A percentile compares a stretch with the other conserved stretches of the same genome.
These are phyloP conservation scores for Aspergillus taichungensis DNA, from an alignment of 495 filamentous ascomycete species.

Conservation along the genomic window DNA sequence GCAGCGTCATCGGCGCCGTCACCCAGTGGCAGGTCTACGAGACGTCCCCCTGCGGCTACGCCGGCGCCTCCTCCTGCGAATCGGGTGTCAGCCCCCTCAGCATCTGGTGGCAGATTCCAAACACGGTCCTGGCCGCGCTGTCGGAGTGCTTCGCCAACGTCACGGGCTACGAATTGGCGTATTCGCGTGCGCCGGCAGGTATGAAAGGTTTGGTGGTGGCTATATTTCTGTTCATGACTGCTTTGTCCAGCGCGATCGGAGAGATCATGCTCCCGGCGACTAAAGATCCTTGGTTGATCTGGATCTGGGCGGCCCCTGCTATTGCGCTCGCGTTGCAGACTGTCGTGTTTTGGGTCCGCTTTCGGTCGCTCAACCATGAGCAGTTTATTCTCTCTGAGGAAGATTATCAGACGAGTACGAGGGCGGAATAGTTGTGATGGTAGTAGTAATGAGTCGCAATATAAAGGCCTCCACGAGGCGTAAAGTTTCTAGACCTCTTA, in stretches of 20 bases:
- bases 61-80: constrained; percentile 42
- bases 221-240: constrained; percentile 52
- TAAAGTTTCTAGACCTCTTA: too few relatives aligned
- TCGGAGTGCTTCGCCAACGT: constrained; percentile 63
- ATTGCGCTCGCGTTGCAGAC: constrained; percentile 40
- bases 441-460: too few relatives aligned
- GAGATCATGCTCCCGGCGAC: constrained; percentile 52
- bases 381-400: constrained; percentile 28
- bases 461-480: too few relatives aligned
- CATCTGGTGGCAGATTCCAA: constrained; percentile 45
- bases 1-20: constrained; percentile 50
- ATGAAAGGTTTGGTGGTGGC: constrained; percentile 64
- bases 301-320: constrained; percentile 46
- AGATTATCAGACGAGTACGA: constrained; percentile 4
- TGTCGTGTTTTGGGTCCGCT: constrained; percentile 39
- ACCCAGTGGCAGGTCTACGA: constrained; percentile 58
- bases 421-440: too few relatives aligned
- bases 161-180: constrained; percentile 64
- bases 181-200: constrained; percentile 56
- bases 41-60: constrained; percentile 40
- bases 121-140: constrained; percentile 49
- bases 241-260: constrained; percentile 38
- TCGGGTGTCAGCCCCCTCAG: constrained; percentile 36
- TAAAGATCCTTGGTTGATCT: constrained; percentile 50
- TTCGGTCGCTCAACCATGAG: constrained; percentile 37